Conservation (phyloP, 768 basidiomycete species). For the Pleurotus platypus region DNA sequence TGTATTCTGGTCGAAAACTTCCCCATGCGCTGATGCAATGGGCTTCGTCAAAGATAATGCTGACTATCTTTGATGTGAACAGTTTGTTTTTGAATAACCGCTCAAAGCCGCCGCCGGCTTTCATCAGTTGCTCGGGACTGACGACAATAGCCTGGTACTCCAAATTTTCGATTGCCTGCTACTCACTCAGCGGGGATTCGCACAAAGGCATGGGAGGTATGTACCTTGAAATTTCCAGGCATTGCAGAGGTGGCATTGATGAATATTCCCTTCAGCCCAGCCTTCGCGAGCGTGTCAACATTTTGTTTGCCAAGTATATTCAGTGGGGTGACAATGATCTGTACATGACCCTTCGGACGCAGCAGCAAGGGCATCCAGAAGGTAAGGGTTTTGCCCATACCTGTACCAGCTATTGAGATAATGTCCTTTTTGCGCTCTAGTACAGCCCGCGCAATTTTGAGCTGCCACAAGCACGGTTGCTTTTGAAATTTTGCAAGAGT, state of each 20-base stretch:
- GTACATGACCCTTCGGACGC: constrained; percentile 6
- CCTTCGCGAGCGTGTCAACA: constrained; percentile 6
- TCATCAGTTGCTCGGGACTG: constrained; percentile 21
- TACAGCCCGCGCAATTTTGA: constrained; percentile 13
- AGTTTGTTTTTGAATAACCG: constrained; percentile 12
- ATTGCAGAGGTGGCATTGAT: constrained; percentile 16
- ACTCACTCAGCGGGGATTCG: not conserved
- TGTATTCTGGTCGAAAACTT: constrained; percentile 26
- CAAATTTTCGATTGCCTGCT: constrained; percentile 17
- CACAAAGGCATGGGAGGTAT: not conserved
- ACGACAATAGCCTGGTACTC: constrained; percentile 17
- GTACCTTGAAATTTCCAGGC: constrained; percentile 14
- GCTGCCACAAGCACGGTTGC: constrained; percentile 19
- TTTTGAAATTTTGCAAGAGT: not conserved
- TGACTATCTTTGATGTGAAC: constrained; percentile 22
- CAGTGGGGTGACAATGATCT: constrained; percentile 22
- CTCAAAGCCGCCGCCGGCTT: constrained; percentile 2
- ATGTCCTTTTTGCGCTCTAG: constrained; percentile 17
- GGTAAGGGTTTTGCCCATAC: constrained; percentile 25
- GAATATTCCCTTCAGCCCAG: constrained; percentile 15
- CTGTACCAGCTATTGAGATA: constrained; percentile 22
- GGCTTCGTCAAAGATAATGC: constrained; percentile 29
- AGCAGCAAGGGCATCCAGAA: constrained; percentile 29
- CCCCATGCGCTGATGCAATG: constrained; percentile 34
- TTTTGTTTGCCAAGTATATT: constrained; percentile 22